Base-by-base conservation (phyloP, 1,284 basidiomycete genomes). In the Butyriboletus appendiculatus region DNA sequence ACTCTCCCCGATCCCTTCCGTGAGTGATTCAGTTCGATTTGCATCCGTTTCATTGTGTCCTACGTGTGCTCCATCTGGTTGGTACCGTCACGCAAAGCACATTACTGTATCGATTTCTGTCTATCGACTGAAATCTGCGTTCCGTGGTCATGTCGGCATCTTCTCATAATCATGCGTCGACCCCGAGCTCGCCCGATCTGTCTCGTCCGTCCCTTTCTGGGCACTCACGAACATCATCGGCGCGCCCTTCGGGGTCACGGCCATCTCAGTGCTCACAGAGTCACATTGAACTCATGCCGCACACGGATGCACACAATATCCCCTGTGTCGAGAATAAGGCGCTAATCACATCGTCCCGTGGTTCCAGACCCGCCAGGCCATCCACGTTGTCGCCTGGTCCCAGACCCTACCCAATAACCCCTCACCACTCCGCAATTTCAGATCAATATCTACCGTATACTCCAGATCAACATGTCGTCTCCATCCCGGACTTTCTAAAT, bases 301-400 rank as follows among this genome's bases (percentile, higher is more conserved):
- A 51, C 51, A 24, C 57, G 59, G 62, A 64, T 58, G 61, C 56
- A 56, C 52, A 49, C 62, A 38, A 62, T 70, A 61, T 54, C 50
- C 46, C 49, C 47, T 55, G 34, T 66, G 47, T 50, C 59, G 33
- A 68, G 63, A 63, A 69, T 58, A 53, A 60, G 62, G 49, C 60
- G 54, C 70, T 74, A 63, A 81, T 66, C 59, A 56, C 55, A 55
- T 59, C 75, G 54, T 71, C 76, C 61, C 72, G 69, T 66, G 68
- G 68, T 73, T 71, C 66, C 74, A 80, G 76, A 75, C 45, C 45
- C 50, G 59, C 66, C 64, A 68, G 75, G 74, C 70, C 65, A 55
- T 68, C 66, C 63, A 58, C 69, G 63, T 74, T 75, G 78, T 75
- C 68, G 71, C 73, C 73, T 65, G 64, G 59, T 52, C 45, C 53